Base-by-base conservation (phyloP, 208 protist species). In the Sergeia podlipaevii region DNA sequence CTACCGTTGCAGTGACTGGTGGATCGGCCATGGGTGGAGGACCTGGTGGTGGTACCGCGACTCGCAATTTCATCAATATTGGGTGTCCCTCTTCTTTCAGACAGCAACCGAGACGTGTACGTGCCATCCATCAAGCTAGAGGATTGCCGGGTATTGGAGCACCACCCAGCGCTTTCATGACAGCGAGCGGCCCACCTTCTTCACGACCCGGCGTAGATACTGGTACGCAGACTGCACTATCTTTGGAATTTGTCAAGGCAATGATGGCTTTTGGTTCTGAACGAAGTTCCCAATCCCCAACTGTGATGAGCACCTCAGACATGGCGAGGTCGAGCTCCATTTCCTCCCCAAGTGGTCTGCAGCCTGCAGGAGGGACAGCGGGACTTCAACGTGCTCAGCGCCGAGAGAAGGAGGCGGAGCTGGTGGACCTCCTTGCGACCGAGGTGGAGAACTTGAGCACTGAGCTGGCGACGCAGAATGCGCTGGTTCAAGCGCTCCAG, bases 401-500 rank as follows among this genome's bases (percentile, higher is more conserved):
- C 0, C 54, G 65, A 0, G 66, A 76, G 24, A 49, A 46, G 24
- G 69, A 77, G 37, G 43, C 47, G 34, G 74, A 71, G 29, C 27
- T 77, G 48, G 44, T 80, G 4, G 68, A 77, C 30, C 29, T 72
- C 20, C 52, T 83, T 28, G 36, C 60, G 15, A 30, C 27, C 0
- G 60, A 76, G 28, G 61, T 86, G 1, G 74, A 86, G 33, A 24
- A 26, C 4, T 63, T 86, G 13, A 66, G 74, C 21, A 42, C 37
- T 1, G 55, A 73, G 29, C 59, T 76, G 24, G 61, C 58, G 26
- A 51, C 53, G 24, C 51, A 64, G 8, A 32, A 53, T 0, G 52
- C 71, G 28, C 58, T 65, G 46, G 39, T 65, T 11, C 46, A 36
- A 6, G 55, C 69, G 10, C 56, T 86, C 29, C 61, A 58, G 23